phyloP scores from a whole-genome alignment of 306 rosid species.

The Potentilla sterilis region DNA sequence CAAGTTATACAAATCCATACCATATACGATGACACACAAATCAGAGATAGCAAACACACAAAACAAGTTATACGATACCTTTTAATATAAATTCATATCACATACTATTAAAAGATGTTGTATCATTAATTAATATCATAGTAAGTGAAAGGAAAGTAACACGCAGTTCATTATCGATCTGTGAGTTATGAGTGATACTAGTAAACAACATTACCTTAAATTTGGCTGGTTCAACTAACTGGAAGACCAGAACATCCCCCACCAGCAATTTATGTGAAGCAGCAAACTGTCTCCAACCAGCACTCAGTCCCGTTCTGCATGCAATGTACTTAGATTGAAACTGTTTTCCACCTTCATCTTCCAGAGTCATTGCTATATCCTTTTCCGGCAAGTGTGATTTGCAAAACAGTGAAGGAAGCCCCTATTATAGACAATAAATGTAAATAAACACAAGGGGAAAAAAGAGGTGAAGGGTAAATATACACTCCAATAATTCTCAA shows the following conservation, averaged over 20 bases:
- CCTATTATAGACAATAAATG: constrained; percentile 37
- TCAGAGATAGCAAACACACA: too few relatives aligned
- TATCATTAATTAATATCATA: background rate
- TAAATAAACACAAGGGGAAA: background rate
- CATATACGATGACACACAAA: too few relatives aligned
- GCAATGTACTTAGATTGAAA: constrained; percentile 70
- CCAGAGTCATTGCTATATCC: constrained; percentile 62
- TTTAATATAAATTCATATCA: too few relatives aligned
- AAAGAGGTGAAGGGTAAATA: constrained; percentile 11
- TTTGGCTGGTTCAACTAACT: constrained; percentile 72
- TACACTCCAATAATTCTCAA: background rate
- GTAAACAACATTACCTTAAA: constrained; percentile 56
- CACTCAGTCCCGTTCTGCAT: constrained; percentile 74
- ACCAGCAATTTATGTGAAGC: constrained; percentile 73
- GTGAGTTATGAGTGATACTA: background rate
- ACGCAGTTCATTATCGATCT: background rate
- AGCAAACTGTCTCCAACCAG: constrained; percentile 97
- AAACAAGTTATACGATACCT: too few relatives aligned
- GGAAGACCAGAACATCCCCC: constrained; percentile 87
- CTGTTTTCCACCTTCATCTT: constrained; percentile 74
- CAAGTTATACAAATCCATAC: background rate
- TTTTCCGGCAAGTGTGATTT: constrained; percentile 63
- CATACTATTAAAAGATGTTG: background rate
- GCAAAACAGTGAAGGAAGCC: constrained; percentile 72
- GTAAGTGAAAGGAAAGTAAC: background rate